These are phyloP conservation scores for Suillus fuscotomentosus DNA, from an alignment of 768 basidiomycete species.

Conservation along the genomic window DNA sequence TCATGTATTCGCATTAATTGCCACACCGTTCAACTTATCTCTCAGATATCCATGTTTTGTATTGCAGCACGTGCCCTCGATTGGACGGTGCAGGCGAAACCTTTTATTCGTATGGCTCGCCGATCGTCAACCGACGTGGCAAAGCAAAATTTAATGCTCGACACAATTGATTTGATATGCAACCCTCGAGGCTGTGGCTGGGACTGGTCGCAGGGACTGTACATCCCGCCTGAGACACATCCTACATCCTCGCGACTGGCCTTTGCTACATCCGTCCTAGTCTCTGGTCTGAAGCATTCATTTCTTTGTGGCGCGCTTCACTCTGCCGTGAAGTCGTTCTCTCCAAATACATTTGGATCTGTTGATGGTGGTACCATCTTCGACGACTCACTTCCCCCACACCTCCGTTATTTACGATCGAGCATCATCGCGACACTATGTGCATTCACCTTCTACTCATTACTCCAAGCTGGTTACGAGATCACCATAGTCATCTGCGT, in stretches of 20 bases:
- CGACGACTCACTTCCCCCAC: slow-evolving; percentile 28
- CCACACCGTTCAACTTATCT: background rate
- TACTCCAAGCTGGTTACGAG: slow-evolving; percentile 38
- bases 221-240: slow-evolving; percentile 37
- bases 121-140: background rate
- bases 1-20: no score
- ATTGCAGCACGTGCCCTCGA: slow-evolving; percentile 15
- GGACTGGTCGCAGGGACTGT: slow-evolving; percentile 47
- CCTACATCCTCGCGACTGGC: slow-evolving; percentile 32
- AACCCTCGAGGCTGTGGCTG: slow-evolving; percentile 61
- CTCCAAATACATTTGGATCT: slow-evolving; percentile 33
- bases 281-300: slow-evolving; percentile 33
- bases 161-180: slow-evolving; percentile 49
- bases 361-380: slow-evolving; percentile 29
- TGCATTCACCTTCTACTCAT: slow-evolving; percentile 44
- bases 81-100: slow-evolving; percentile 15
- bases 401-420: slow-evolving; percentile 34
- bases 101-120: slow-evolving; percentile 10
- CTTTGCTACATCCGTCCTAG: slow-evolving; percentile 37
- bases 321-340: slow-evolving; percentile 44
- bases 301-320: slow-evolving; percentile 46
- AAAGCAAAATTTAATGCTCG: slow-evolving; percentile 11
- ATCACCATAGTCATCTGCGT: slow-evolving; percentile 22
- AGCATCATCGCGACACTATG: slow-evolving; percentile 40
- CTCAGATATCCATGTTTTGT: slow-evolving; percentile 14